Base-by-base conservation (phyloP, 1,139 yeast species). In the Kodamaea sp. region DNA sequence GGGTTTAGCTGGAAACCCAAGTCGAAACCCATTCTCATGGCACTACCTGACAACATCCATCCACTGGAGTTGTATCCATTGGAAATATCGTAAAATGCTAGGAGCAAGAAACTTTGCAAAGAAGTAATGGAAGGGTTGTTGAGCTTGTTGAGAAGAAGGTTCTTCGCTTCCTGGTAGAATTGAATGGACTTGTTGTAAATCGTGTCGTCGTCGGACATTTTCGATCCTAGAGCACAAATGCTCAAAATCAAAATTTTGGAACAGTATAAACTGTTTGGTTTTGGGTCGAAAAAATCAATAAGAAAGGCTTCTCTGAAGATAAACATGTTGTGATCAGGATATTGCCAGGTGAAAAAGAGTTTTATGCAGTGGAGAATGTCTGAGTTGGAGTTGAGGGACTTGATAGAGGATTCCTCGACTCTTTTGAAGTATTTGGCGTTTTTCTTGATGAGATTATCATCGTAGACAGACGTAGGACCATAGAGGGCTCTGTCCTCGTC, bases 301-400 rank as follows among this genome's bases (percentile, higher is more conserved):
- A 80, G 56, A 47, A 80, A 80, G n/a, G 83, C 78, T 48, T 80
- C 87, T 39, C 87, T 58, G 46, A 78, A 80, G 13, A 80, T 68
- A 47, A 79, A 80, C 66, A 78, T 69, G 48, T 76, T 76, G 45
- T 77, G 75, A 38, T 78, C 83, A 2, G 85, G 84, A 43, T 80
- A 80, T 41, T 78, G 74, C 83, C 83, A 79, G 20, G 73, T 72
- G 51, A 80, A 80, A 49, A 80, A 80, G 24, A 75, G 60, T 35
- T 76, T 71, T 24, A 80, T 53, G 41, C 81, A 75, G 30, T 70
- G 66, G 21, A 77, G 50, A 39, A 77, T 64, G 35, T 61, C 75
- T 2, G 64, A 63, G 42, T 68, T 70, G 26, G 60, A 59, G 43
- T 66, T 66, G 37, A 69, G 45, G 6, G 47, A 38, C 19, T 51